Base-by-base conservation (phyloP, 2,329 filamentous ascomycete genomes). In the Aspergillus ochraceus region DNA sequence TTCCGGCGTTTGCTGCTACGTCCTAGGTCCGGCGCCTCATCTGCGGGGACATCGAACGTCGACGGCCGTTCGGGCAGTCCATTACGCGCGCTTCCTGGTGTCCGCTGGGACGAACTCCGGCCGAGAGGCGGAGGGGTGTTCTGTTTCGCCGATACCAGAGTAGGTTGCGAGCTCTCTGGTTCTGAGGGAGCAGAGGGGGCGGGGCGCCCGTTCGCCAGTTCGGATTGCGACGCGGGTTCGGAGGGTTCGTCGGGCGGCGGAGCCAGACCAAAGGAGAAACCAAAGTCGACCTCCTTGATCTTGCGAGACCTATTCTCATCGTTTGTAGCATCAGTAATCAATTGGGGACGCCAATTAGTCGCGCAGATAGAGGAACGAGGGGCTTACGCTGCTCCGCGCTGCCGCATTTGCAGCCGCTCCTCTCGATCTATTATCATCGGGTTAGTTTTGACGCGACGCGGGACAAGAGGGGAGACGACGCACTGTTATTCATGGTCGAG, bases 301-400 rank as follows among this genome's bases (percentile, higher is more conserved):
- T 79, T 77, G 58, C 80, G 80, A 62, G 78, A 76, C 50, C 81
- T 84, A 65, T 55, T 55, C n/a, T 54, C n/a, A 60, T 54, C 22
- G 30, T 61, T 63, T 52, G 58, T 45, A 39, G 39, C 49, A 22
- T 63, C 62, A 77, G 66, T 67, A 66, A 60, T 67, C 53, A 36
- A 55, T 65, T 39, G 14, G n/a, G 30, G 42, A 29, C 19, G 20
- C 29, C 57, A 53, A 24, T 59, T 14, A 26, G 22, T 66, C 66
- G 69, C 66, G 66, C 66, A 68, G 66, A 67, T 65, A 19, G 52
- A 49, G 60, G 50, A 58, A 57, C 61, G 61, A 52, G 52, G 66
- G 69, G 73, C 80, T 70, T 80, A 84, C 82, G 79, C 83, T 70
- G 83, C 82, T 71, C 83, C 83, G 68, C 83, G 83, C 73, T 83